phyloP scores from a whole-genome alignment of 495 filamentous ascomycete species.

The Diplogelasinospora grovesii region DNA sequence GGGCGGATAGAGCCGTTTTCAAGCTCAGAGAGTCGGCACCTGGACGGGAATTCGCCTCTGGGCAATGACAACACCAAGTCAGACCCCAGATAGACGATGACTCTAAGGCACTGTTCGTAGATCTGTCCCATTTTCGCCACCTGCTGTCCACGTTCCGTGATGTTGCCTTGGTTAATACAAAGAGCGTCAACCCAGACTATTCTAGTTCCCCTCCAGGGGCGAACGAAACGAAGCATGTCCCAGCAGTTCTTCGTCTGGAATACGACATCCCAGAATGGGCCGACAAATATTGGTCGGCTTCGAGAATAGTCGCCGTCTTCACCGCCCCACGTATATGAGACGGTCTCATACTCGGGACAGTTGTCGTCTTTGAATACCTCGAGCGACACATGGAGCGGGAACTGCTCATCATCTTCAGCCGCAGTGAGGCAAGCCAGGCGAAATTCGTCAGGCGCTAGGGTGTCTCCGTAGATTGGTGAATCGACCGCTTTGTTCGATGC shows the following conservation, averaged over 20 bases:
- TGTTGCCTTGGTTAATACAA: conserved; percentile 23
- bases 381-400: background rate
- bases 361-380: conserved; percentile 2
- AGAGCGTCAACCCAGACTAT: conserved; percentile 21
- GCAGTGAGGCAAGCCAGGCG: too few species aligned
- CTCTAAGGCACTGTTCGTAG: conserved; percentile 10
- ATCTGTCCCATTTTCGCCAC: conserved; percentile 18
- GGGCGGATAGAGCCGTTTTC: background rate
- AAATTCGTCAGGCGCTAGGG: too few species aligned
- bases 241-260: conserved; percentile 27
- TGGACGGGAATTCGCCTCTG: background rate
- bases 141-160: conserved; percentile 12
- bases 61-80: conserved; percentile 3
- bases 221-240: conserved; percentile 18
- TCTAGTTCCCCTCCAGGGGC: conserved; percentile 7
- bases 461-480: too few species aligned
- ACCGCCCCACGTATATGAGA: conserved; percentile 28
- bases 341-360: conserved; percentile 25
- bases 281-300: conserved; percentile 18
- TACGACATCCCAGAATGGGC: conserved; percentile 26
- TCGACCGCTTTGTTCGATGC: too few species aligned
- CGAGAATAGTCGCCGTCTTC: conserved; percentile 16
- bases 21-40: background rate
- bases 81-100: conserved; percentile 22
- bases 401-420: too few species aligned